Evolutionary conservation across 1,284 basidiomycete genomes (phyloP), one percentile per base, ranked within the genome.

Genomic region (Marasmius sp.): DNA sequence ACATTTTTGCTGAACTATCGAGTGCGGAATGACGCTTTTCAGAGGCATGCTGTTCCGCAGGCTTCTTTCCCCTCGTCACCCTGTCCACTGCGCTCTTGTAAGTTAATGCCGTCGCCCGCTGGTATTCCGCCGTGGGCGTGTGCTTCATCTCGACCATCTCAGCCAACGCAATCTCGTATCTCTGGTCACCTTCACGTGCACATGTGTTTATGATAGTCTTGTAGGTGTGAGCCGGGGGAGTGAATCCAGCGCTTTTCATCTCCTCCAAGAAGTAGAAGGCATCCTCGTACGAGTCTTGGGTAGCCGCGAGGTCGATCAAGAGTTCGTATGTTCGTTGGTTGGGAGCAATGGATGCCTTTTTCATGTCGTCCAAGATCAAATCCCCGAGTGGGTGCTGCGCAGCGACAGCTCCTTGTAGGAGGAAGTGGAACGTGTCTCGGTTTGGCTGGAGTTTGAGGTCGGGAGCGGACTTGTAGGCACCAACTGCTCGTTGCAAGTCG

Each of bases 181-280:
- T 84, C 27, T 78, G 68, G 71, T 95, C 94, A 60, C 79, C 77
- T 18, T 74, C 72, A 6, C 67, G 62, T 8, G 86, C 72, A 68
- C 91, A 93, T 70, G 82, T 87, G 54, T 78, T 75, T 49, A 88
- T 76, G 61, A 95, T 76, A 0, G 77, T 74, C 39, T 83, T 78
- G 74, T 95, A 95, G n/a, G 88, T 73, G 1, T 68, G 67, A 43
- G 71, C 68, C 1, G 84, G 73, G 1, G 93, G 92, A 39, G 78
- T 71, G 70, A 85, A 78, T 12, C 79, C 79, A 53, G 81, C 81
- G 0, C 78, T 74, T 74, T 95, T 94, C 89, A 93, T 92, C 77
- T 93, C 89, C 71, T 95, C 93, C 37, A 95, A 82, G 72, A 92
- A 94, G 73, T 87, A 89, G 77, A 95, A 95, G 0, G 93, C 92